These are phyloP conservation scores for Cruciata laevipes DNA, from an alignment of 257 asterid genomes.

Conservation along the genomic window DNA sequence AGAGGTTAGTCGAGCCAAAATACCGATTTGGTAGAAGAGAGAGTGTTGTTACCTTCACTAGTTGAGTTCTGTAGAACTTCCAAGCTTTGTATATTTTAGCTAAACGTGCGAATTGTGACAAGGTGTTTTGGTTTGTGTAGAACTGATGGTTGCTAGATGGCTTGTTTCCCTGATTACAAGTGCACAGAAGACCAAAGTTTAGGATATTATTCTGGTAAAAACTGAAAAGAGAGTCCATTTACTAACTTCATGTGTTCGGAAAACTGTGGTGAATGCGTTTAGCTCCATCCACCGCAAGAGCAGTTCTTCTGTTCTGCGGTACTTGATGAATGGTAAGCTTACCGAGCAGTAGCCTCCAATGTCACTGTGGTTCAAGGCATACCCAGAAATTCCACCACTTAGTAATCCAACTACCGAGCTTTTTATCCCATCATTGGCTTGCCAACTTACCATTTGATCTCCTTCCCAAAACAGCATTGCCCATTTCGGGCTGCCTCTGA, in stretches of 20 bases:
- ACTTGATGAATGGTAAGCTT: slow-evolving; percentile 61
- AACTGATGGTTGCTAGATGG: slow-evolving; percentile 74
- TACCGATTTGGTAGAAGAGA: background rate
- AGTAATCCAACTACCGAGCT: slow-evolving; percentile 86
- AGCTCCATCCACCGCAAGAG: slow-evolving; percentile 92
- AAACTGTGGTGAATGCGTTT: slow-evolving; percentile 77
- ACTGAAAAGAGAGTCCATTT: background rate
- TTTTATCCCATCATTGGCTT: slow-evolving; percentile 88
- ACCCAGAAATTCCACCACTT: slow-evolving; percentile 84
- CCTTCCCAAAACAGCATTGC: slow-evolving; percentile 96
- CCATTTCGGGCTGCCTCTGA: slow-evolving; percentile 71
- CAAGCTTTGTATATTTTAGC: slow-evolving; percentile 86
- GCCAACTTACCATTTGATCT: slow-evolving; percentile 99
- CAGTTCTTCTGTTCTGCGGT: slow-evolving; percentile 78
- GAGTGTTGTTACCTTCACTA: slow-evolving; percentile 50
- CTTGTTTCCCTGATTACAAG: slow-evolving; percentile 62
- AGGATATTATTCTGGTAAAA: background rate
- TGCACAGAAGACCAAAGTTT: background rate
- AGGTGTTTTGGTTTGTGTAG: slow-evolving; percentile 70
- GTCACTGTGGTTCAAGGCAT: slow-evolving; percentile 87
- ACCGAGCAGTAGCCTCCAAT: slow-evolving; percentile 93
- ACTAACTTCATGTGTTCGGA: slow-evolving; percentile 92
- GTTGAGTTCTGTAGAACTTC: slow-evolving; percentile 86
- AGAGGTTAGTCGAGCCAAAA: background rate
- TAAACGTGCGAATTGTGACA: slow-evolving; percentile 69